A percentile compares a stretch with the other conserved stretches of the same genome.
phyloP scores from a whole-genome alignment of 2,329 filamentous ascomycete species.

The Hymenoscyphus infarciens region DNA sequence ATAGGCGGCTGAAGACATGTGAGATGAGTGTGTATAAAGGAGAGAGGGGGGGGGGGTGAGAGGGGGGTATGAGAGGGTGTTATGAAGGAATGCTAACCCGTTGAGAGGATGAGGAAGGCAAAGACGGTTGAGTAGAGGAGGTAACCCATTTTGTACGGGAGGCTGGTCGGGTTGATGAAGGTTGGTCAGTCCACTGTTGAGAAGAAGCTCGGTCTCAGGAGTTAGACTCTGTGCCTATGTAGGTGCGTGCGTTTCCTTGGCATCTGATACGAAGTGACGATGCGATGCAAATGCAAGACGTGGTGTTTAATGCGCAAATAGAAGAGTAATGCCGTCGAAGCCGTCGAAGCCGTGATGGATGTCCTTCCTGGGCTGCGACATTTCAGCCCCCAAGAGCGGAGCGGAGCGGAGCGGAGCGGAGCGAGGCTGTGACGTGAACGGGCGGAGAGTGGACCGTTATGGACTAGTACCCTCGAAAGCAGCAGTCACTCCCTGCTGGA shows the following conservation, averaged over 20 bases:
- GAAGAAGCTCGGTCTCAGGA: slow-evolving; percentile 11
- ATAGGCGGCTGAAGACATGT: slow-evolving; percentile 59
- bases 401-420: neutral
- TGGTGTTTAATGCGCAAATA: slow-evolving; percentile 11
- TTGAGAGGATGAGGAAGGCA: slow-evolving; percentile 66
- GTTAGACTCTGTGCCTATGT: slow-evolving; percentile 2
- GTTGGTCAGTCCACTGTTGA: neutral
- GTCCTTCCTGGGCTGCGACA: neutral
- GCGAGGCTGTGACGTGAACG: neutral
- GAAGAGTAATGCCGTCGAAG: too few species aligned
- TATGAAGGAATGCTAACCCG: slow-evolving; percentile 47
- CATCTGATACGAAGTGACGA: slow-evolving; percentile 12
- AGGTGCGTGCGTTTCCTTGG: slow-evolving; percentile 6
- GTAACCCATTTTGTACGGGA: slow-evolving; percentile 60
- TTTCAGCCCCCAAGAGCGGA: neutral
- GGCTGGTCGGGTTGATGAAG: neutral
- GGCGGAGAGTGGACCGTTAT: neutral
- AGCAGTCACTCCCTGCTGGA: neutral
- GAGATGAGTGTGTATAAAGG: slow-evolving; percentile 16
- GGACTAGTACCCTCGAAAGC: neutral
- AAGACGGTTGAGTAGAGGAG: slow-evolving; percentile 75
- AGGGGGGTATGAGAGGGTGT: neutral
- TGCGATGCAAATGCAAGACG: slow-evolving; percentile 6
- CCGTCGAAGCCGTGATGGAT: neutral
- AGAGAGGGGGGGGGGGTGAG: slow-evolving; percentile 14